Percentiles rank a stretch among this genome's conserved stretches.
Conservation (phyloP, 2,329 filamentous ascomycete genomes). For the Hymenoscyphus infarciens region DNA sequence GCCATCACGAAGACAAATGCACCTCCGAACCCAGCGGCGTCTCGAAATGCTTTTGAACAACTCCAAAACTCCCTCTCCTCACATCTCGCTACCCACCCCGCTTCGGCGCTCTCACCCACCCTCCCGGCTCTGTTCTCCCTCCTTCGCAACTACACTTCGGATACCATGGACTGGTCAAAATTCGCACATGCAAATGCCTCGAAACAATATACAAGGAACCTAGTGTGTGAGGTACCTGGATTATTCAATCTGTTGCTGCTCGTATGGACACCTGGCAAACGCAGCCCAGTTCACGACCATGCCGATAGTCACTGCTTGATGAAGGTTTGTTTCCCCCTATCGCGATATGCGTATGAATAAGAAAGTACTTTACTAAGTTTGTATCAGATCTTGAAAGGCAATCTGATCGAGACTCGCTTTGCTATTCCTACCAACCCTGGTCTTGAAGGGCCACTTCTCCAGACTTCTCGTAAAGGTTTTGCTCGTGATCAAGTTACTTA, state of each 20-base stretch:
- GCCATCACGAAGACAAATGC: not conserved
- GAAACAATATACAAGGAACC: conserved; percentile 78
- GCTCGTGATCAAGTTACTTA: conserved; percentile 75
- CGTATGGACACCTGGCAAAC: conserved; percentile 83
- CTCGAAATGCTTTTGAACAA: not conserved
- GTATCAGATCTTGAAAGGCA: conserved; percentile 62
- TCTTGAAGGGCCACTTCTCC: conserved; percentile 14
- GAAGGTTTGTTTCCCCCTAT: conserved; percentile 51
- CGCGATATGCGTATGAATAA: not conserved
- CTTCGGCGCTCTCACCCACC: conserved; percentile 10
- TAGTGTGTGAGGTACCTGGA: conserved; percentile 84
- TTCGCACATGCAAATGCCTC: conserved; percentile 69
- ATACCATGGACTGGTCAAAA: conserved; percentile 56
- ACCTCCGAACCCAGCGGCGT: not conserved
- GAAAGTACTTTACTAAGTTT: not conserved
- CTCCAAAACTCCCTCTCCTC: conserved; percentile 4
- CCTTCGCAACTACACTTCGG: conserved; percentile 25
- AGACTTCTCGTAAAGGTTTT: conserved; percentile 56
- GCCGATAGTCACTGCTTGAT: conserved; percentile 89
- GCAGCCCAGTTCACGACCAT: conserved; percentile 83
- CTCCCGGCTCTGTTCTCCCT: conserved; percentile 22
- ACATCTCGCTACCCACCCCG: conserved; percentile 4
- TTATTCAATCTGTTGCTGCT: conserved; percentile 65
- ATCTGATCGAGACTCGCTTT: conserved; percentile 76
- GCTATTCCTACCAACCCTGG: conserved; percentile 43